phyloP scores from a whole-genome alignment of 2,329 filamentous ascomycete species.

The Ceratocystis diversiconidia region DNA sequence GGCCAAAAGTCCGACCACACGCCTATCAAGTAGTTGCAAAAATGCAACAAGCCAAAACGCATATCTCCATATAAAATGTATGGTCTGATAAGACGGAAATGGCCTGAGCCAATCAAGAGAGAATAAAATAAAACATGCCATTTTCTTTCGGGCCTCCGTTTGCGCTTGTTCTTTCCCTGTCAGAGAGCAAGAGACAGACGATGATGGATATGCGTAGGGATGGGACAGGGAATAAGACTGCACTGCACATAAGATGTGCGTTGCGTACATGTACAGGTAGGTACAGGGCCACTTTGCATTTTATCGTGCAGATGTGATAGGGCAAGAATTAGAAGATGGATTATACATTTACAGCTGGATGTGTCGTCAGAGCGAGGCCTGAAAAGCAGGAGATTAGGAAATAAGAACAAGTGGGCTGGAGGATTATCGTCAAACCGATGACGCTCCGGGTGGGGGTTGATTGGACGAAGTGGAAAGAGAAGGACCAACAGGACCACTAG shows the following conservation, averaged over 20 bases:
- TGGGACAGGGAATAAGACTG: neutral
- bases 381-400: neutral
- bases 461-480: neutral
- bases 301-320: neutral
- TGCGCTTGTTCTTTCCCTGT: constrained; percentile 3
- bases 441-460: neutral
- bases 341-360: neutral
- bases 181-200: neutral
- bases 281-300: neutral
- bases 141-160: neutral
- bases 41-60: neutral
- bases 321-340: neutral
- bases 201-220: neutral
- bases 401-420: neutral
- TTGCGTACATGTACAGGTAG: neutral
- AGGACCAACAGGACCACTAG: neutral
- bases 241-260: neutral
- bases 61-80: constrained; percentile 4
- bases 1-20: constrained; percentile 1
- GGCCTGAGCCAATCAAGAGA: constrained; percentile 1
- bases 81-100: constrained; percentile 1
- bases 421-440: neutral
- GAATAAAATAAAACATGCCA: constrained; percentile 2
- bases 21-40: neutral
- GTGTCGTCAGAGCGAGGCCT: neutral